phyloP scores from a whole-genome alignment of 2,329 filamentous ascomycete genomes.

The Lasiodiplodia citricola region DNA sequence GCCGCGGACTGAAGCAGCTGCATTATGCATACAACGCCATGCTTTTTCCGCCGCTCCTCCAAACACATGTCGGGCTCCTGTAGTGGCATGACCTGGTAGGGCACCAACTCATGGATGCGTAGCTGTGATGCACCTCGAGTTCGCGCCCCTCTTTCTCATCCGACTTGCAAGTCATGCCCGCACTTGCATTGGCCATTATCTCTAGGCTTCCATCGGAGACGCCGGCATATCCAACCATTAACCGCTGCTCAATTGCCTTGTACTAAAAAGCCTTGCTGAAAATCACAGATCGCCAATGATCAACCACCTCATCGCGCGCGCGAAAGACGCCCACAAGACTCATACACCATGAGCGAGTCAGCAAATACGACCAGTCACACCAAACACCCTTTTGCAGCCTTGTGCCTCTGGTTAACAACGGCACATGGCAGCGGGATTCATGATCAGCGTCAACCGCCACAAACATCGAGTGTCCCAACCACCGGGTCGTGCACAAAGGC shows the following conservation, averaged over 20 bases:
- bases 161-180: neutral
- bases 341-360: neutral
- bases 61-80: neutral
- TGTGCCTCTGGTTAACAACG: neutral
- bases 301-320: neutral
- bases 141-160: neutral
- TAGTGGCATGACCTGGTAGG: conserved; percentile 4
- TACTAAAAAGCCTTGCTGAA: neutral
- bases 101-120: neutral
- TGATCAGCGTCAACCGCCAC: neutral
- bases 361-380: neutral
- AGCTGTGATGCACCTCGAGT: neutral
- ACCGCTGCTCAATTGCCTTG: neutral
- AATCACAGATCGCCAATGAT: neutral
- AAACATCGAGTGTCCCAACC: neutral
- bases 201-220: neutral
- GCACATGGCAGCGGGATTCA: neutral
- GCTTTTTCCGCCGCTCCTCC: neutral
- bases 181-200: neutral
- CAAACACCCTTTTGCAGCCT: too few species aligned
- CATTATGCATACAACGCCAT: neutral
- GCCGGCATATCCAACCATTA: neutral
- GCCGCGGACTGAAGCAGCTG: neutral
- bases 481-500: neutral
- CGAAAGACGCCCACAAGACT: neutral